Percentiles rank a stretch among this genome's conserved stretches.
phyloP scores from a whole-genome alignment of 306 rosid species.

The Canavalia gladiata region DNA sequence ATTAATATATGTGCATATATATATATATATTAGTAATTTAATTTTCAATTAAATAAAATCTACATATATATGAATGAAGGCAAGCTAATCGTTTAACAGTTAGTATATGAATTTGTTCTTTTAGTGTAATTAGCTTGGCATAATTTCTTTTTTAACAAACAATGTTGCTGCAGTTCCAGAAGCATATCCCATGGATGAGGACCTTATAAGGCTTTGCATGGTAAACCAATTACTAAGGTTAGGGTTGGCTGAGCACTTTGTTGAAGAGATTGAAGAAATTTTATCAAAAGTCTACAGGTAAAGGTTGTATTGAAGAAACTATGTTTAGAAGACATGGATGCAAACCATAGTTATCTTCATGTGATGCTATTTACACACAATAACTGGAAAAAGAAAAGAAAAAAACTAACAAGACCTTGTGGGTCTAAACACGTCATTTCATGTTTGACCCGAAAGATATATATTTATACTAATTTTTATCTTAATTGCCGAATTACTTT shows the following conservation, averaged over 20 bases:
- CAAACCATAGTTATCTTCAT: too few relatives aligned
- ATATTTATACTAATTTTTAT: too few relatives aligned
- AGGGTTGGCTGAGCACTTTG: slow-evolving; percentile 51
- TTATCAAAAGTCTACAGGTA: slow-evolving; percentile 39
- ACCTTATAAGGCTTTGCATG: slow-evolving; percentile 47
- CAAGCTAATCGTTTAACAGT: too few relatives aligned
- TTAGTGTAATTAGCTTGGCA: background rate
- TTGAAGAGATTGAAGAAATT: slow-evolving; percentile 24
- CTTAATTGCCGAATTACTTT: background rate
- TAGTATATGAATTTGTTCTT: too few relatives aligned
- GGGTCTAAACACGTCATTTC: background rate
- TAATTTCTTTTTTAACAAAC: too few relatives aligned
- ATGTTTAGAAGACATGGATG: too few relatives aligned
- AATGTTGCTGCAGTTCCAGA: slow-evolving; percentile 41
- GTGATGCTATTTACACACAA: too few relatives aligned
- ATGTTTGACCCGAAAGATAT: background rate
- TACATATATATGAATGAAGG: too few relatives aligned
- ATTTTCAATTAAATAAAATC: too few relatives aligned
- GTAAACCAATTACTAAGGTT: slow-evolving; percentile 44
- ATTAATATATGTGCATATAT: too few relatives aligned
- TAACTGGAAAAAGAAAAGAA: too few relatives aligned
- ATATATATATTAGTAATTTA: too few relatives aligned
- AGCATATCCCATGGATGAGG: slow-evolving; percentile 51
- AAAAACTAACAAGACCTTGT: background rate
- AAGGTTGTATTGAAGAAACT: background rate